Conservation (phyloP, 768 basidiomycete genomes). For the Mycena rosella region DNA sequence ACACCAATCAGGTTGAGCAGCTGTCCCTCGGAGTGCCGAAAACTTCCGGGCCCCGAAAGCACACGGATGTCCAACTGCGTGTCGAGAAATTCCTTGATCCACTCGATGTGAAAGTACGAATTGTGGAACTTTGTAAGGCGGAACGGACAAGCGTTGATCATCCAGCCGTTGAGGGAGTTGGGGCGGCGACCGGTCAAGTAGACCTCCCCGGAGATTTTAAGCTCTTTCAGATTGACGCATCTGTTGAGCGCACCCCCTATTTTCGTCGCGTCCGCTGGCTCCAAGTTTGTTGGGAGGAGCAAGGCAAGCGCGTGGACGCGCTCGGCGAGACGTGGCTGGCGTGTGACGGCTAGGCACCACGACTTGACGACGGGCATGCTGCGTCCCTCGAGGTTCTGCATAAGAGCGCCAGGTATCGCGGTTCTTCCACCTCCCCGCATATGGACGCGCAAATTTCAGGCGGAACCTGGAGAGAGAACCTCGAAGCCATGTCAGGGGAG, state of each 20-base stretch:
- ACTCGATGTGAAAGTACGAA: background rate
- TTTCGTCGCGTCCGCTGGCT: background rate
- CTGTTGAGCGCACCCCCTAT: background rate
- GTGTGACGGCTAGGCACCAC: conserved; percentile 10
- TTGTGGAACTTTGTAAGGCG: conserved; percentile 21
- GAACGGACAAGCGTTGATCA: conserved; percentile 17
- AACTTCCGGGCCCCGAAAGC: background rate
- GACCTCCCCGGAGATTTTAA: background rate
- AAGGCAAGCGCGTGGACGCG: background rate
- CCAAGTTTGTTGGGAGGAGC: background rate
- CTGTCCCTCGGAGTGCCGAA: background rate
- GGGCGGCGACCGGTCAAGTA: background rate
- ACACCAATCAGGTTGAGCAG: conserved; percentile 16
- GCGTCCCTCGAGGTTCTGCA: background rate
- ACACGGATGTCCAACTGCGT: conserved; percentile 19
- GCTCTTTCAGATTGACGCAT: conserved; percentile 15
- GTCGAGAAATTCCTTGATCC: background rate
- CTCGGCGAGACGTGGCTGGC: background rate
- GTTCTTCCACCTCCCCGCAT: no score
- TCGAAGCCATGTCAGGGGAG: no score
- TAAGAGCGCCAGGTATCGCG: no score
- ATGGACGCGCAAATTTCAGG: no score
- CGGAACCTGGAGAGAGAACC: no score
- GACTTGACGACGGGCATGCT: background rate
- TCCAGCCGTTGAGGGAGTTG: background rate